A percentile compares a stretch with the other conserved stretches of the same genome.
Evolutionary conservation across 192 early-diverging fungal species (phyloP).

Genomic region (Physocladia obscura): DNA sequence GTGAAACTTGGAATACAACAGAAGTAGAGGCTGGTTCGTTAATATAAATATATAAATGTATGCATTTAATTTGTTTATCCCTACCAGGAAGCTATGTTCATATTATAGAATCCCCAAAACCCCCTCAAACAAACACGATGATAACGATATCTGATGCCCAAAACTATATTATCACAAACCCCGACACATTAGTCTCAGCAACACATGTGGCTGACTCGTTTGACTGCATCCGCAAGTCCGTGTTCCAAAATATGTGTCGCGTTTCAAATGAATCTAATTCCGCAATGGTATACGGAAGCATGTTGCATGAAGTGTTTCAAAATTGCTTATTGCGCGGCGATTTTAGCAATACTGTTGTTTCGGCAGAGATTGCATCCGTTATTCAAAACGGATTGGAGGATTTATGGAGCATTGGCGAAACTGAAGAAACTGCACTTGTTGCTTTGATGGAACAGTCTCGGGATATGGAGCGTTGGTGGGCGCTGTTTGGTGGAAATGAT

Average conservation of each 20-base stretch:
- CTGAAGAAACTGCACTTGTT: conserved; percentile 50
- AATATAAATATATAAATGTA: background rate
- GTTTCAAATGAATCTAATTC: conserved; percentile 45
- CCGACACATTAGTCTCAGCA: conserved; percentile 76
- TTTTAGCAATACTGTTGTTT: conserved; percentile 58
- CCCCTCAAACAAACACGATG: too few relatives aligned
- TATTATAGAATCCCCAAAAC: conserved; percentile 49
- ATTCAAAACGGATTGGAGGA: conserved; percentile 54
- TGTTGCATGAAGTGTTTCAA: conserved; percentile 86
- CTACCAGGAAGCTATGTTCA: conserved; percentile 68
- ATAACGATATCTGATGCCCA: conserved; percentile 58
- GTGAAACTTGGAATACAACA: conserved; percentile 70
- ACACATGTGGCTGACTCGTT: conserved; percentile 77
- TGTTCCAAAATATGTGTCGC: conserved; percentile 69
- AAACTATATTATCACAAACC: conserved; percentile 70
- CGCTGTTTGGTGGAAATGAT: conserved; percentile 7
- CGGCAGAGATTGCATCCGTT: conserved; percentile 45
- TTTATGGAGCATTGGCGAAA: conserved; percentile 72
- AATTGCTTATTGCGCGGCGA: conserved; percentile 54
- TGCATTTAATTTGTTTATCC: background rate
- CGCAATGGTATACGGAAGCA: conserved; percentile 70
- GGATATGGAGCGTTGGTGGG: conserved; percentile 32
- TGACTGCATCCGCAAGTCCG: conserved; percentile 72
- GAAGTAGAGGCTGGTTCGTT: conserved; percentile 43
- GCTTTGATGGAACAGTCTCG: conserved; percentile 55